phyloP scores from a whole-genome alignment of 2,329 filamentous ascomycete species.

The Leptodontidium sp. region DNA sequence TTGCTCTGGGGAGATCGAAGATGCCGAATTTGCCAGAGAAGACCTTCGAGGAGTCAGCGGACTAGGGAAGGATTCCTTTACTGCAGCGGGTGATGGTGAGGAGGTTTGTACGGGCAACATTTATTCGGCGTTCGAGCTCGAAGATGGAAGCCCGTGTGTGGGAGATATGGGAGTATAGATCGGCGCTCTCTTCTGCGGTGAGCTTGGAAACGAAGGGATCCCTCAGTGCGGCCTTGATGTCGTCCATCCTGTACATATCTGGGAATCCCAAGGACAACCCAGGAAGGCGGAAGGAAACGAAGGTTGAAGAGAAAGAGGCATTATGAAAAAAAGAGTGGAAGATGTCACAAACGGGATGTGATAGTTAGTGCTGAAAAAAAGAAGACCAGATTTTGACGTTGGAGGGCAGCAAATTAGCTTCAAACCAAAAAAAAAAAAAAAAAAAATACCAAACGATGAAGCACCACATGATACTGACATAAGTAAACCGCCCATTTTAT shows the following conservation, averaged over 20 bases:
- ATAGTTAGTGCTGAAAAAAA: not conserved
- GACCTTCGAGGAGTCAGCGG: not conserved
- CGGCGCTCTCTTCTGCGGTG: not conserved
- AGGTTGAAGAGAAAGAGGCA: not conserved
- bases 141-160: not conserved
- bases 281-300: not conserved
- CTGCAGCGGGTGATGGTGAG: slow-evolving; percentile 5
- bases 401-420: not conserved
- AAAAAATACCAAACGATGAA: not conserved
- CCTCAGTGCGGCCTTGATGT: not conserved
- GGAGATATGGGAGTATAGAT: not conserved
- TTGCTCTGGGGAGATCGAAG: slow-evolving; percentile 2
- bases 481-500: not conserved
- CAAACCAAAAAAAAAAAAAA: not conserved
- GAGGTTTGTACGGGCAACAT: not conserved
- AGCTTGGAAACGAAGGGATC: not conserved
- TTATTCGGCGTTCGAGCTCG: slow-evolving; percentile 9
- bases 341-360: not conserved
- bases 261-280: not conserved
- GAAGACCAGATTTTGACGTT: not conserved
- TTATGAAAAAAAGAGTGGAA: not conserved
- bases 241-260: not conserved
- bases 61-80: slow-evolving; percentile 1
- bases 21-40: not conserved
- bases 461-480: slow-evolving; percentile 1